These are phyloP conservation scores for Aristolochia californica DNA, from an alignment of 164 flowering plant genomes.

Conservation along the genomic window DNA sequence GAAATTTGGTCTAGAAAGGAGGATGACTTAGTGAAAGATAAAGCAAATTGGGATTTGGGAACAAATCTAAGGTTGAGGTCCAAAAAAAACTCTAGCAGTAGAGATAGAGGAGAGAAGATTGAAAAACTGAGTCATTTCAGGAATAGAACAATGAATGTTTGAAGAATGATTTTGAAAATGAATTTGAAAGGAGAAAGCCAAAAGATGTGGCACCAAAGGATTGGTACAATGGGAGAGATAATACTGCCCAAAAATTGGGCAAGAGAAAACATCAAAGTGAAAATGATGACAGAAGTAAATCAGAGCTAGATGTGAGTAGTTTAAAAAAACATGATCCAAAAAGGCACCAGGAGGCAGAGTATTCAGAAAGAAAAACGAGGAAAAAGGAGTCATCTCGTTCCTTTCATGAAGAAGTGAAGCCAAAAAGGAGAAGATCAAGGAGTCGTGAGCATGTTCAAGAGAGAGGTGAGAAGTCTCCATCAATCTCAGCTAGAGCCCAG, in stretches of 20 bases:
- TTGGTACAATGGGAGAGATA: conserved; percentile 24
- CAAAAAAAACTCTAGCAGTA: conserved; percentile 13
- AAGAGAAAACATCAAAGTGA: conserved; percentile 38
- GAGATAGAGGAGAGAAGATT: conserved; percentile 14
- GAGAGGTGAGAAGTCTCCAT: conserved; percentile 41
- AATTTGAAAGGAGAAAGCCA: conserved; percentile 22
- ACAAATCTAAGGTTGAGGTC: conserved; percentile 15
- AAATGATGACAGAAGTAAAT: conserved; percentile 26
- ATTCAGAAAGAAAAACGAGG: conserved; percentile 32
- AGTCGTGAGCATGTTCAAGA: conserved; percentile 52
- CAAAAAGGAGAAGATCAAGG: conserved; percentile 59
- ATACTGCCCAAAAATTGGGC: conserved; percentile 39
- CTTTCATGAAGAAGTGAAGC: conserved; percentile 35
- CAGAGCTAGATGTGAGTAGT: conserved; percentile 13
- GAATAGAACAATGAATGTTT: conserved; percentile 22
- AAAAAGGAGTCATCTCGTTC: conserved; percentile 27
- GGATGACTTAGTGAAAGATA: conserved; percentile 16
- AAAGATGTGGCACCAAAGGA: conserved; percentile 23
- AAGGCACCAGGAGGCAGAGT: conserved; percentile 22
- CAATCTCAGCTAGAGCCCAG: conserved; percentile 43
- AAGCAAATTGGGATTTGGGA: conserved; percentile 18
- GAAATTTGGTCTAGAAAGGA: conserved; percentile 19
- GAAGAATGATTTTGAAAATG: conserved; percentile 17
- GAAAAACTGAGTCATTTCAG: conserved; percentile 21
- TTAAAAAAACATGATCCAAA: conserved; percentile 27